A percentile compares a stretch with the other conserved stretches of the same genome.
phyloP scores from a whole-genome alignment of 164 flowering plant genomes.

The Kingdonia uniflora region DNA sequence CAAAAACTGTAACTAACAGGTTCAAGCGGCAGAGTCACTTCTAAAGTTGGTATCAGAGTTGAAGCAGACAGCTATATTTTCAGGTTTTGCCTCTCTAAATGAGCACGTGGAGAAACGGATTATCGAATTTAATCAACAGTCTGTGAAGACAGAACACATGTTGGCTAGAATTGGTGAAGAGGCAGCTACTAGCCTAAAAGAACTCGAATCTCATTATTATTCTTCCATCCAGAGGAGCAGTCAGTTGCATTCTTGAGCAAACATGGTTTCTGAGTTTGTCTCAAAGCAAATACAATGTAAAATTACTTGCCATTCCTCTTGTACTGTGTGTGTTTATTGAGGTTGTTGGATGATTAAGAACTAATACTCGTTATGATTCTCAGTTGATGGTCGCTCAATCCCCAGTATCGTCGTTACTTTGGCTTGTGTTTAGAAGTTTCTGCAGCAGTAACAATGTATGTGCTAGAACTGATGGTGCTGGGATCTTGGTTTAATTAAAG shows the following conservation, averaged over 20 bases:
- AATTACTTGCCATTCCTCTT: no score
- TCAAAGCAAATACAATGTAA: no score
- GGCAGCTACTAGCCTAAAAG: constrained; percentile 80
- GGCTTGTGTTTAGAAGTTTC: no score
- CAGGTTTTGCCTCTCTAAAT: constrained; percentile 84
- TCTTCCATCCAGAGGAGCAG: constrained; percentile 40
- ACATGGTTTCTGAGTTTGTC: no score
- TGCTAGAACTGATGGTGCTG: no score
- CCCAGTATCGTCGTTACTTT: no score
- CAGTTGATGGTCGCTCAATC: no score
- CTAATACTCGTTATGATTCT: no score
- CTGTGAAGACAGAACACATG: constrained; percentile 53
- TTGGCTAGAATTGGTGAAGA: constrained; percentile 76
- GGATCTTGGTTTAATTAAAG: no score
- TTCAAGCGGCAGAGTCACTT: constrained; percentile 86
- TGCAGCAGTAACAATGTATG: no score
- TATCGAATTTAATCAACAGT: constrained; percentile 47
- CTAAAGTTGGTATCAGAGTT: constrained; percentile 91
- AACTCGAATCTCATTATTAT: constrained; percentile 82
- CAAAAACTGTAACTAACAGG: constrained; percentile 32
- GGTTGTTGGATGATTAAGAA: no score
- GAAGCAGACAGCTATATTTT: constrained; percentile 93
- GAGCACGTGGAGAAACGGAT: constrained; percentile 85
- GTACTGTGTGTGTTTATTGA: no score
- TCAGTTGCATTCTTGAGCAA: constrained; percentile 9